Percentiles rank a stretch among this genome's conserved stretches.
Evolutionary conservation across 495 filamentous ascomycete genomes (phyloP).

Genomic region (Copromyces sp.): DNA sequence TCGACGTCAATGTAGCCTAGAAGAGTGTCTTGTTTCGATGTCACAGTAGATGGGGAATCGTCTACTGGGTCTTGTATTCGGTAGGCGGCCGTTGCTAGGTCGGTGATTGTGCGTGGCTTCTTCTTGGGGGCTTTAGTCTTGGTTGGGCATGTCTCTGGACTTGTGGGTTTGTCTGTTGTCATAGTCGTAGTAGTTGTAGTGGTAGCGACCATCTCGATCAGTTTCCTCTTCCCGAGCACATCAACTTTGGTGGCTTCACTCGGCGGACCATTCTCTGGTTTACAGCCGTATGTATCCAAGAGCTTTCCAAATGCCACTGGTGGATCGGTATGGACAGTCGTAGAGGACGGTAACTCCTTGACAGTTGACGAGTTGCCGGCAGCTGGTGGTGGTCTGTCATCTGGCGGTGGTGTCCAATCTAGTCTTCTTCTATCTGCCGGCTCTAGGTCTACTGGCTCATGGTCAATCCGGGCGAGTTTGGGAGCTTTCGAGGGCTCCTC

Average conservation of each 20-base stretch:
- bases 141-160: conserved; percentile 24
- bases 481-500: conserved; percentile 2
- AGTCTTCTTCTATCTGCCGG: conserved; percentile 39
- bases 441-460: conserved; percentile 26
- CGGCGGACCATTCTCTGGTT: conserved; percentile 3
- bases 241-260: conserved; percentile 1
- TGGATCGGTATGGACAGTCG: background rate
- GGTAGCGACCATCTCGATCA: conserved; percentile 33
- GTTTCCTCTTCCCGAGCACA: conserved; percentile 40
- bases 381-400: conserved; percentile 15
- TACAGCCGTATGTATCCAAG: conserved; percentile 21
- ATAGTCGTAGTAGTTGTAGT: conserved; percentile 4
- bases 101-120: conserved; percentile 77
- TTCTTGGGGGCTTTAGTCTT: conserved; percentile 53
- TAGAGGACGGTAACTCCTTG: conserved; percentile 18
- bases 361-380: conserved; percentile 18
- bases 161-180: conserved; percentile 6
- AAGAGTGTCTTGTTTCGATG: conserved; percentile 16
- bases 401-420: conserved; percentile 51
- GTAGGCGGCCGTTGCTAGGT: conserved; percentile 73
- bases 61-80: conserved; percentile 17
- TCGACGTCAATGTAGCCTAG: conserved; percentile 21
- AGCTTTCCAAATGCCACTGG: conserved; percentile 22
- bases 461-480: conserved; percentile 2
- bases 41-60: conserved; percentile 4